A percentile compares a stretch with the other conserved stretches of the same genome.
phyloP scores from a whole-genome alignment of 208 protist genomes.

The Acanthamoeba castellanii region DNA sequence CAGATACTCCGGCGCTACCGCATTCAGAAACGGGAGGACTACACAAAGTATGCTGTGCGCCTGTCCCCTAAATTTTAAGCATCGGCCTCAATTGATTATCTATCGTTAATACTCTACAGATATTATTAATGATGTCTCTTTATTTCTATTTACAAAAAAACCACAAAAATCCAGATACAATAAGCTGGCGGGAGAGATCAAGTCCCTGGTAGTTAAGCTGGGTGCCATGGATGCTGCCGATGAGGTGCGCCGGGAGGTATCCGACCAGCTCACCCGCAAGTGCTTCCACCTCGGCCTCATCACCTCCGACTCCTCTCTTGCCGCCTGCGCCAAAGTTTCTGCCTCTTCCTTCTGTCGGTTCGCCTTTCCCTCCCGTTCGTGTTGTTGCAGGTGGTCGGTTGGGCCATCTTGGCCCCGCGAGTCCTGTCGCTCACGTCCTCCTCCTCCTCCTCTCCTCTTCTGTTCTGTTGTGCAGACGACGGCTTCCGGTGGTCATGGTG shows the following conservation, averaged over 20 bases:
- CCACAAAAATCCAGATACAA: constrained; percentile 82
- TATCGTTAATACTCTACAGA: too few relatives aligned
- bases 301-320: constrained; percentile 77
- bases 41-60: constrained; percentile 86
- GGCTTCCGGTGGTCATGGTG: constrained; percentile 89
- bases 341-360: constrained; percentile 84
- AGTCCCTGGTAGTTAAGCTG: constrained; percentile 77
- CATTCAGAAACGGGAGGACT: constrained; percentile 88
- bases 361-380: too few relatives aligned
- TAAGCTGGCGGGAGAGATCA: constrained; percentile 84
- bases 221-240: constrained; percentile 83
- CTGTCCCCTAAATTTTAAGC: too few relatives aligned
- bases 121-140: too few relatives aligned
- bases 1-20: constrained; percentile 83
- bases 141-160: neutral
- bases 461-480: constrained; percentile 75
- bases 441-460: neutral
- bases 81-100: too few relatives aligned
- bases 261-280: constrained; percentile 89
- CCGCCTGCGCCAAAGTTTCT: constrained; percentile 80
- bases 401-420: too few relatives aligned
- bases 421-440: too few relatives aligned
- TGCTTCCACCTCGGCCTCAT: constrained; percentile 89
- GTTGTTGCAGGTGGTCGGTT: too few relatives aligned
- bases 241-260: constrained; percentile 86